Evolutionary conservation across 306 rosid species (phyloP).

Genomic region (Acmispon strigosus): DNA sequence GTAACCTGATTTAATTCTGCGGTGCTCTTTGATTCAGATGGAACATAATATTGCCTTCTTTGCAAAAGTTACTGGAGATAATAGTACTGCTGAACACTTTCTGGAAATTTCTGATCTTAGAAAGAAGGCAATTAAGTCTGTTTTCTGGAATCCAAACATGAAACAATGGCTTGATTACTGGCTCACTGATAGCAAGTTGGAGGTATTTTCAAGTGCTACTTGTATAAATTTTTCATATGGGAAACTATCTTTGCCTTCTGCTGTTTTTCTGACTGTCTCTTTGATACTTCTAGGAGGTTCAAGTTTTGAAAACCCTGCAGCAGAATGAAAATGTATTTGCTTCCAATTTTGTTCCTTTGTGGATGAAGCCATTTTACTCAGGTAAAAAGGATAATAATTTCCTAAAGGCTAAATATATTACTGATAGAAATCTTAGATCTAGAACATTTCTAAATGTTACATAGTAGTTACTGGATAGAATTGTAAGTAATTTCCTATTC

Average conservation of each 20-base stretch:
- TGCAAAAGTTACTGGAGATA: slow-evolving; percentile 65
- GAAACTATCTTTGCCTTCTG: neutral
- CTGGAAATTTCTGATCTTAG: slow-evolving; percentile 46
- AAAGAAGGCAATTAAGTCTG: slow-evolving; percentile 51
- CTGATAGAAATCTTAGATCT: neutral
- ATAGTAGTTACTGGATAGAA: neutral
- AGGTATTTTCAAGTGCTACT: slow-evolving; percentile 26
- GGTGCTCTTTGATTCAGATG: slow-evolving; percentile 49
- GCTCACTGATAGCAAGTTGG: slow-evolving; percentile 36
- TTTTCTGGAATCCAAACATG: slow-evolving; percentile 69
- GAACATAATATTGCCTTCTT: slow-evolving; percentile 71
- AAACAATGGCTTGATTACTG: slow-evolving; percentile 91
- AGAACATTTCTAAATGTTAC: no score
- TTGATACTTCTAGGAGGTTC: slow-evolving; percentile 39
- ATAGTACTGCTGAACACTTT: slow-evolving; percentile 33
- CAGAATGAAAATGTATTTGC: slow-evolving; percentile 68
- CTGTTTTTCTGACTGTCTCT: slow-evolving; percentile 12
- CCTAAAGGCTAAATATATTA: neutral
- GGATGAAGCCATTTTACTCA: slow-evolving; percentile 75
- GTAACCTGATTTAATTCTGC: slow-evolving; percentile 12
- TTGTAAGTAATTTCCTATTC: neutral
- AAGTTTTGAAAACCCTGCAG: slow-evolving; percentile 48
- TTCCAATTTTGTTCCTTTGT: slow-evolving; percentile 83
- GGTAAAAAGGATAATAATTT: slow-evolving; percentile 28
- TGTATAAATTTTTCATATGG: neutral